Evolutionary conservation across 1,284 basidiomycete species (phyloP).

Genomic region (Farysia itapuensis): DNA sequence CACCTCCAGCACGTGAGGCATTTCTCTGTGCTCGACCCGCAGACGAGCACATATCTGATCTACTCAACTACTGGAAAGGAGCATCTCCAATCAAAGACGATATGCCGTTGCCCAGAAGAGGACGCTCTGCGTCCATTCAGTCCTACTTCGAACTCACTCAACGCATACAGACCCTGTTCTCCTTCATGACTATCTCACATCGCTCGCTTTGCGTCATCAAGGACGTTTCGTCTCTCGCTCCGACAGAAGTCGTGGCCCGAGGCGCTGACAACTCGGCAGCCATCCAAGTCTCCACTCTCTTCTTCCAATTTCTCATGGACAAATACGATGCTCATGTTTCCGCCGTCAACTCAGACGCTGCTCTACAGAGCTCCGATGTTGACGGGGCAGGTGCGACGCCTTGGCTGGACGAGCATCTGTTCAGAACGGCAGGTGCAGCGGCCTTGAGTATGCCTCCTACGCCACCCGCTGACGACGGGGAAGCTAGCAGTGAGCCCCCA

Average conservation of each 20-base stretch:
- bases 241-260: conserved; percentile 16
- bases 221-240: conserved; percentile 18
- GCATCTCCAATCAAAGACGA: neutral
- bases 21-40: conserved; percentile 10
- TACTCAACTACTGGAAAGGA: conserved; percentile 37
- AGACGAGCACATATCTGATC: conserved; percentile 15
- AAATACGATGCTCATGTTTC: conserved; percentile 13
- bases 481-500: conserved; percentile 2
- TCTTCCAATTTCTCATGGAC: conserved; percentile 21
- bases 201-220: conserved; percentile 20
- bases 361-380: neutral
- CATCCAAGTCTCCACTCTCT: conserved; percentile 11
- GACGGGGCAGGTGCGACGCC: conserved; percentile 5
- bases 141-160: conserved; percentile 16
- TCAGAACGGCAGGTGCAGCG: conserved; percentile 13
- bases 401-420: conserved; percentile 21
- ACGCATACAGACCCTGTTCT: conserved; percentile 33
- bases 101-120: neutral
- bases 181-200: conserved; percentile 19
- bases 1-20: conserved; percentile 15
- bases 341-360: neutral
- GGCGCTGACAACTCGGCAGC: conserved; percentile 18
- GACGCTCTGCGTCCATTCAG: conserved; percentile 4
- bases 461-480: neutral
- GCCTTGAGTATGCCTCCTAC: conserved; percentile 11